Evolutionary conservation across 2,329 filamentous ascomycete genomes (phyloP).

Genomic region (Claviceps maximensis): DNA sequence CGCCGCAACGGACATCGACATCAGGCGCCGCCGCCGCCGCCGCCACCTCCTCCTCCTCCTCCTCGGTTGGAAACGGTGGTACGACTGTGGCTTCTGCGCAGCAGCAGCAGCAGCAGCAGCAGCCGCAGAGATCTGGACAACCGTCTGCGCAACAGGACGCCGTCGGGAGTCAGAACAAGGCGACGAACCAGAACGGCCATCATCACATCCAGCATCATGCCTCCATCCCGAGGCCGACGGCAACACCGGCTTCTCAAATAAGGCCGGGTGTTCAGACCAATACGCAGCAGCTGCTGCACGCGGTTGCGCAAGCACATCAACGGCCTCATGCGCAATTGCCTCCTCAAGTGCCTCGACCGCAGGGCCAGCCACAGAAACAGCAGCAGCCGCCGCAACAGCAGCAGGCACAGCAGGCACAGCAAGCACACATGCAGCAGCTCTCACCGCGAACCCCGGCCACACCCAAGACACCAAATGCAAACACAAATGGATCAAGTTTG

Average conservation of each 20-base stretch:
- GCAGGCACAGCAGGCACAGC: slow-evolving; percentile 8
- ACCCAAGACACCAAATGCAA: background rate
- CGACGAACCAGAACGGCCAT: background rate
- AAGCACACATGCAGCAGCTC: slow-evolving; percentile 8
- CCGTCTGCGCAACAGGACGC: background rate
- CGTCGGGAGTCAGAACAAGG: background rate
- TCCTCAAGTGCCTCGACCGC: slow-evolving; percentile 10
- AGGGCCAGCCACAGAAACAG: slow-evolving; percentile 10
- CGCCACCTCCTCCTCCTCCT: no score
- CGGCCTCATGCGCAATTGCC: slow-evolving; percentile 17
- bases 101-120: background rate
- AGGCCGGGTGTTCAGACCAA: slow-evolving; percentile 14
- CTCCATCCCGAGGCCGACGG: slow-evolving; percentile 2
- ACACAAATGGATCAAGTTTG: background rate
- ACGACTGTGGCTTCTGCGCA: slow-evolving; percentile 17
- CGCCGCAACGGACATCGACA: slow-evolving; percentile 14
- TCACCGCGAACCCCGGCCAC: background rate
- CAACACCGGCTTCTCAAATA: slow-evolving; percentile 14
- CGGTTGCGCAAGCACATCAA: slow-evolving; percentile 12
- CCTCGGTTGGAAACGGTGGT: slow-evolving; percentile 16
- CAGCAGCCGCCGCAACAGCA: slow-evolving; percentile 8
- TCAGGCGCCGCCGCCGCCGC: background rate
- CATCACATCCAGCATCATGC: background rate
- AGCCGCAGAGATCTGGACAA: slow-evolving; percentile 10
- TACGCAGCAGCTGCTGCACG: slow-evolving; percentile 19